Evolutionary conservation across 2,329 filamentous ascomycete species (phyloP), one percentile per base, ranked within the genome.

Genomic region (Neonectria faginata): DNA sequence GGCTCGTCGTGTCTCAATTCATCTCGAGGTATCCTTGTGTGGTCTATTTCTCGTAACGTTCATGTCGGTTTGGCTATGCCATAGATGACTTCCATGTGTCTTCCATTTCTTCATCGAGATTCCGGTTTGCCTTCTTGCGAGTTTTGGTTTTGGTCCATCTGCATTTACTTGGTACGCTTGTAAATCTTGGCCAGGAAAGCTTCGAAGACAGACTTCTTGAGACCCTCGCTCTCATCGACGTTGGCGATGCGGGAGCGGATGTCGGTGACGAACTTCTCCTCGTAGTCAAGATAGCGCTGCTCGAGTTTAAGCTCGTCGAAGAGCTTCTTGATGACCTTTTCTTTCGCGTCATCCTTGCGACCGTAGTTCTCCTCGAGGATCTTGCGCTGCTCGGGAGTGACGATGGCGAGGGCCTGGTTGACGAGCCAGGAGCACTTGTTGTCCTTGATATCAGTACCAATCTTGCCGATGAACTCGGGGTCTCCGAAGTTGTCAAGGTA

Each of bases 381-480:
- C 81, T 92, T 86, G 77, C 94, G 90, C 86, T 99, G 96, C 79
- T 95, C 93, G 1, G 93, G 89, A 2, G 87, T 94, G 69, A 88
- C 92, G 67, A 91, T 87, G 79, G 89, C 86, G 64, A 99, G 86
- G 51, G 96, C 96, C 82, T 97, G 91, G 87, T 99, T 99, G 81
- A 99, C 88, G 65, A 99, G 85, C 96, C 96, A 99, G 45, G 93
- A 97, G 87, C 96, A 99, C 88, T 99, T 99, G 88, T 99, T 99
- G 84, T 99, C 96, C 86, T 94, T 91, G 80, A 99, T 99, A 77
- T 99, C 96, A 65, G 96, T 99, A 71, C 96, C 96, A 70, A 98
- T 97, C 89, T 99, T 99, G 81, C 96, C 96, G 78, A 99, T 96
- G 76, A 94, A 88, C 75, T 93, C 89, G 42, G 96, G 94, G 73